Conservation (phyloP, 208 protist genomes). For the Trypanosoma avium region DNA sequence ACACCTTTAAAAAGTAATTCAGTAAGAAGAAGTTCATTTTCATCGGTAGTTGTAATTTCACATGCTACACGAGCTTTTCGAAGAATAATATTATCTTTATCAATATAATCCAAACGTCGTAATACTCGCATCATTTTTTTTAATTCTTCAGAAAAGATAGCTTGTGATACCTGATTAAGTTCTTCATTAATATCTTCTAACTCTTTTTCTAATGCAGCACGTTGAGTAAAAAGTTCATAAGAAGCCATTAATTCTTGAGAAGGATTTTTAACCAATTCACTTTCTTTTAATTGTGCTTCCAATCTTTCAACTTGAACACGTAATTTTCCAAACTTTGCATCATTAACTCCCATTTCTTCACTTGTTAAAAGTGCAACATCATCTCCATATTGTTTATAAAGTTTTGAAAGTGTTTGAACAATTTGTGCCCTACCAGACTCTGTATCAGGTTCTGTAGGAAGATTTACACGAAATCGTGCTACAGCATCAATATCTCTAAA, state of each 20-base stretch:
- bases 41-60: slow-evolving; percentile 98
- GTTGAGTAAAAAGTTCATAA: slow-evolving; percentile 75
- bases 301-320: slow-evolving; percentile 84
- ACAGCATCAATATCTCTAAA: slow-evolving; percentile 77
- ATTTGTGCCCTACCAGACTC: slow-evolving; percentile 72
- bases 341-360: slow-evolving; percentile 96
- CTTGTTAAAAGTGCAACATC: slow-evolving; percentile 93
- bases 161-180: slow-evolving; percentile 80
- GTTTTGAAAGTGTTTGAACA: slow-evolving; percentile 76
- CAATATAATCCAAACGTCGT: slow-evolving; percentile 95
- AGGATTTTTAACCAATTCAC: slow-evolving; percentile 57
- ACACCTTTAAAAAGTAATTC: slow-evolving; percentile 98
- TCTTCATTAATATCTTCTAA: slow-evolving; percentile 74
- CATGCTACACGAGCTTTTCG: slow-evolving; percentile 98
- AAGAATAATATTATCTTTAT: slow-evolving; percentile 97
- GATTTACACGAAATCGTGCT: slow-evolving; percentile 74
- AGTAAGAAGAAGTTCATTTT: slow-evolving; percentile 97
- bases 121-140: slow-evolving; percentile 97
- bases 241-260: slow-evolving; percentile 53
- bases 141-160: slow-evolving; percentile 94
- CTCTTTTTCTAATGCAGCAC: slow-evolving; percentile 62
- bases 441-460: slow-evolving; percentile 75
- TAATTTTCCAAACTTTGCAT: slow-evolving; percentile 73
- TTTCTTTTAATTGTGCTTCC: slow-evolving; percentile 77
- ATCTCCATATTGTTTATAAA: slow-evolving; percentile 69